Conservation (phyloP, 1,284 basidiomycete species). For the Malassezia psittaci region DNA sequence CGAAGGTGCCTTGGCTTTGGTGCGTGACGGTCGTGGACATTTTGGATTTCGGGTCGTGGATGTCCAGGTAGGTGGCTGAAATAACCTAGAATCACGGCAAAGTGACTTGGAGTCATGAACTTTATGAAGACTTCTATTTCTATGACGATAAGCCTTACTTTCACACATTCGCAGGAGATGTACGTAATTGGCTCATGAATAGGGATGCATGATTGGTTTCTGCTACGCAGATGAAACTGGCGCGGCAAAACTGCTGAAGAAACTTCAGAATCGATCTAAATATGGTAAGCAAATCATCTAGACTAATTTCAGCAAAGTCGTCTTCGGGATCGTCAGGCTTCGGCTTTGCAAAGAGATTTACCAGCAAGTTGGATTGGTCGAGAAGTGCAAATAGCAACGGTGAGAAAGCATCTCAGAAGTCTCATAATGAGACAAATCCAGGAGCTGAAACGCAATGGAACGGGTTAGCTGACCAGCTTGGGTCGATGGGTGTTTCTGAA, state of each 20-base stretch:
- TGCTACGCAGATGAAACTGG: constrained; percentile 82
- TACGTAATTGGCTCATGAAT: constrained; percentile 51
- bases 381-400: background rate
- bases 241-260: constrained; percentile 79
- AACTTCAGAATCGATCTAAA: constrained; percentile 63
- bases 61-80: constrained; percentile 21
- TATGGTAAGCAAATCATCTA: constrained; percentile 51
- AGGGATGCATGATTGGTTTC: constrained; percentile 80
- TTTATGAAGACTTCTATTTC: constrained; percentile 76
- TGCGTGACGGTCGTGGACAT: constrained; percentile 29
- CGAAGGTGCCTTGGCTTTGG: constrained; percentile 43
- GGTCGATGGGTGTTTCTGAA: constrained; percentile 57
- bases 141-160: constrained; percentile 81
- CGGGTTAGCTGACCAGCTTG: constrained; percentile 63
- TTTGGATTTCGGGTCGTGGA: constrained; percentile 41
- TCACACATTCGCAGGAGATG: constrained; percentile 84
- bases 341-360: constrained; percentile 12
- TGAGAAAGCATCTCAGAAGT: background rate
- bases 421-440: constrained; percentile 65
- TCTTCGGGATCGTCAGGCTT: constrained; percentile 22
- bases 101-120: constrained; percentile 75
- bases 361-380: constrained; percentile 8
- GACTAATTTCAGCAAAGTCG: constrained; percentile 23
- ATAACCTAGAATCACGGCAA: background rate
- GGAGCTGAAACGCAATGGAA: constrained; percentile 90